phyloP scores from a whole-genome alignment of 306 rosid genomes.

The Corylus heterophylla region DNA sequence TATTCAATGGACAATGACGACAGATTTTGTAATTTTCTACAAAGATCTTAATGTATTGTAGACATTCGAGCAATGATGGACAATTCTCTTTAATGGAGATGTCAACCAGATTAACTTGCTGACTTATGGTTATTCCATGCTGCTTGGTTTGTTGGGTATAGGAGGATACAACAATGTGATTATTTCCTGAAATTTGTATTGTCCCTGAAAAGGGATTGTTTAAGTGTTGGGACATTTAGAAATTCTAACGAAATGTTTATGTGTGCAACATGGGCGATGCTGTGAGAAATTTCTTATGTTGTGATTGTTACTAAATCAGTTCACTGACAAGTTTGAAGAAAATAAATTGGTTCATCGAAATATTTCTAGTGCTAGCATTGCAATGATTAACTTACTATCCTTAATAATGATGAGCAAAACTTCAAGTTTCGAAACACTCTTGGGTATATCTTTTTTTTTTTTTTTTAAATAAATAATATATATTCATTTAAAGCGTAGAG shows the following conservation, averaged over 20 bases:
- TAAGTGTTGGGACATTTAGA: not conserved
- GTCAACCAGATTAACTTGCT: no score
- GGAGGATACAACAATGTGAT: not conserved
- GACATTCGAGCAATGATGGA: no score
- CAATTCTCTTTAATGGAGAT: no score
- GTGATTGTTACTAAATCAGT: not conserved
- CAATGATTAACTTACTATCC: not conserved
- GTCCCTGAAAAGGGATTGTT: not conserved
- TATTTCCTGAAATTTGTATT: not conserved
- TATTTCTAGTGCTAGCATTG: not conserved
- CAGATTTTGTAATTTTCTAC: no score
- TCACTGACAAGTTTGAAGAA: not conserved
- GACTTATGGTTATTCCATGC: not conserved
- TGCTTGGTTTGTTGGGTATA: not conserved
- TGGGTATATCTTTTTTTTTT: no score
- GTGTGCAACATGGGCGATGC: not conserved
- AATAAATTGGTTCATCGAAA: not conserved
- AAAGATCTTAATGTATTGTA: no score
- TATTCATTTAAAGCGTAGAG: no score
- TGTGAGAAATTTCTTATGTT: not conserved
- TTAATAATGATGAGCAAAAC: not conserved
- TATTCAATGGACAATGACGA: no score
- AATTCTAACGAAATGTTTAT: not conserved
- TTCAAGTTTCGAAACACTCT: not conserved
- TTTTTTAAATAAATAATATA: no score